A percentile compares a stretch with the other conserved stretches of the same genome.
phyloP scores from a whole-genome alignment of 352 stramenopile species.

The Elongisporangium anandrum region DNA sequence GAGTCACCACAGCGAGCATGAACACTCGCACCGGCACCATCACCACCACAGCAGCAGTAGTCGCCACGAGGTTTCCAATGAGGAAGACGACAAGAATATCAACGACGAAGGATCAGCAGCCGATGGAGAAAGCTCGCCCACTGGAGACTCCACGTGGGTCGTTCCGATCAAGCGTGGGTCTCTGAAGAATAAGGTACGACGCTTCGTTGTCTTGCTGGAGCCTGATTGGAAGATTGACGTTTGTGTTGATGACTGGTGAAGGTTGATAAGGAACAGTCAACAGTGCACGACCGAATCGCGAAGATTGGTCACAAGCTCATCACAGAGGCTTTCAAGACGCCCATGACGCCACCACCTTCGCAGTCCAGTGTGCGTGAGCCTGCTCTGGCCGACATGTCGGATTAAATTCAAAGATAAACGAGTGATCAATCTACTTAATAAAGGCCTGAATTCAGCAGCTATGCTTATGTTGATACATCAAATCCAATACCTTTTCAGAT shows the following conservation, averaged over 20 bases:
- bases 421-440: too few species aligned
- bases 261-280: conserved; percentile 2
- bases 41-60: conserved; percentile 1
- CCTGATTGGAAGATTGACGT: not conserved
- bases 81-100: not conserved
- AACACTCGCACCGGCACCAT: conserved; percentile 2
- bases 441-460: too few species aligned
- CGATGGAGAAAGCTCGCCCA: not conserved
- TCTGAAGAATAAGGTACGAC: not conserved
- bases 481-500: too few species aligned
- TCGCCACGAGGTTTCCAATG: not conserved
- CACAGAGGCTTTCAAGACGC: conserved; percentile 44
- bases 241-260: not conserved
- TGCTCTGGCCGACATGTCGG: not conserved
- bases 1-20: conserved; percentile 12
- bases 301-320: conserved; percentile 72
- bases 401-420: not conserved
- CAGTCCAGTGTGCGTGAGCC: not conserved
- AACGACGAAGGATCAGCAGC: not conserved
- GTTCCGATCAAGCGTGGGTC: not conserved
- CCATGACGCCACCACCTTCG: not conserved
- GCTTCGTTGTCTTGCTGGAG: not conserved
- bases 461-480: too few species aligned
- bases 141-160: not conserved
- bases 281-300: conserved; percentile 53